Evolutionary conservation across 208 protist species (phyloP).

Genomic region (Acanthamoeba castellanii): DNA sequence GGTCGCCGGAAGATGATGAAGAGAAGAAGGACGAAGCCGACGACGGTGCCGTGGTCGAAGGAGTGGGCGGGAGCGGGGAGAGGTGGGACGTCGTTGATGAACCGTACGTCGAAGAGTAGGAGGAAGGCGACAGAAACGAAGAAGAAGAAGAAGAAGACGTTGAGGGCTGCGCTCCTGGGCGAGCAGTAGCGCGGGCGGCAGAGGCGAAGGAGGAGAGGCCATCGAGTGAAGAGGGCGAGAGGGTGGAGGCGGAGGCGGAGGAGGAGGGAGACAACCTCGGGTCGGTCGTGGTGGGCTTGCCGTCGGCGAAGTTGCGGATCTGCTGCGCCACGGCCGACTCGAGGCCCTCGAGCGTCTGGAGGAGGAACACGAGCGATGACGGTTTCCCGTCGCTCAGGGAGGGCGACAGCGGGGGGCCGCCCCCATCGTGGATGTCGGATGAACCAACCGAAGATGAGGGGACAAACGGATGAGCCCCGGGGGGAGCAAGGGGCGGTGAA

Average conservation of each 20-base stretch:
- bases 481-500: neutral
- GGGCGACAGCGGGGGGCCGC: neutral
- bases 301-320: conserved; percentile 25
- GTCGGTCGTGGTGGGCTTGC: conserved; percentile 6
- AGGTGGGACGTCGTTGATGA: neutral
- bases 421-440: neutral
- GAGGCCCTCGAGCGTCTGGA: conserved; percentile 55
- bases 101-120: neutral
- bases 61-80: neutral
- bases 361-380: conserved; percentile 5
- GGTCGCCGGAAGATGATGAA: neutral
- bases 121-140: neutral
- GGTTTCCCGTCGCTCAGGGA: neutral
- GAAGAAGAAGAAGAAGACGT: neutral
- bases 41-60: neutral
- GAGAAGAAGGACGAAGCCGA: neutral
- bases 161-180: neutral
- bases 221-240: neutral
- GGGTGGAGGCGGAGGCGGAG: neutral
- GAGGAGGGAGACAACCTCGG: neutral
- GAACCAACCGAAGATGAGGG: neutral
- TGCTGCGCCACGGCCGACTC: conserved; percentile 41
- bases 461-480: neutral
- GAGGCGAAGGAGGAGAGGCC: neutral
- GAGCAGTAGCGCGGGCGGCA: neutral